A percentile compares a stretch with the other conserved stretches of the same genome.
Conservation (phyloP, 2,329 filamentous ascomycete species). For the Microdochium nivale region DNA sequence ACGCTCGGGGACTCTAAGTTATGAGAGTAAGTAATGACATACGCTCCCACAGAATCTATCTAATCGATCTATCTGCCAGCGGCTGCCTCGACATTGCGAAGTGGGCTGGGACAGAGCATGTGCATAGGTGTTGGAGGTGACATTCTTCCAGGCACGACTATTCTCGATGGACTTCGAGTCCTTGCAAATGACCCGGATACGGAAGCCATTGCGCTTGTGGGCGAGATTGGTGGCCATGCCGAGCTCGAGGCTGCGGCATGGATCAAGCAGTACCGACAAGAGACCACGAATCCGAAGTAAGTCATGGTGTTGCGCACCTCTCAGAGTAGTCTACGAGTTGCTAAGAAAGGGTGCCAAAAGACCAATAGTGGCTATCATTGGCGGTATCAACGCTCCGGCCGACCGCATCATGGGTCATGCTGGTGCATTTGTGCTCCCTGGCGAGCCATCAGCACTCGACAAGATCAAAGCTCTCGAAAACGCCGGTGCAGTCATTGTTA, state of each 20-base stretch:
- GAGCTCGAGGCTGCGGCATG: conserved; percentile 67
- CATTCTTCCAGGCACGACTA: conserved; percentile 63
- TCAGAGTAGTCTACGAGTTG: no score
- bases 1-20: conserved; percentile 67
- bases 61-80: conserved; percentile 26
- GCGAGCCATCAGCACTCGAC: conserved; percentile 53
- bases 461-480: conserved; percentile 60
- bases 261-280: conserved; percentile 57
- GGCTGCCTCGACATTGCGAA: conserved; percentile 60
- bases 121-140: conserved; percentile 70
- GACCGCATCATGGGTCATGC: conserved; percentile 72
- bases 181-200: conserved; percentile 60
- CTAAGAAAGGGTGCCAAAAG: conserved; percentile 23
- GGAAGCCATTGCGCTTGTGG: conserved; percentile 62
- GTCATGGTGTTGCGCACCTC: conserved; percentile 14
- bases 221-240: conserved; percentile 62
- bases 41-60: not conserved
- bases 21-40: conserved; percentile 38
- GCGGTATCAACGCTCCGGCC: conserved; percentile 53
- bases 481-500: conserved; percentile 61
- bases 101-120: conserved; percentile 62
- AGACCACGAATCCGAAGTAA: conserved; percentile 54
- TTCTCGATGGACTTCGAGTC: conserved; percentile 60
- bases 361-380: conserved; percentile 65
- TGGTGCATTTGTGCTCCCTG: conserved; percentile 61